These are phyloP conservation scores for Salix exigua DNA, from an alignment of 345 rosid species.

Conservation along the genomic window DNA sequence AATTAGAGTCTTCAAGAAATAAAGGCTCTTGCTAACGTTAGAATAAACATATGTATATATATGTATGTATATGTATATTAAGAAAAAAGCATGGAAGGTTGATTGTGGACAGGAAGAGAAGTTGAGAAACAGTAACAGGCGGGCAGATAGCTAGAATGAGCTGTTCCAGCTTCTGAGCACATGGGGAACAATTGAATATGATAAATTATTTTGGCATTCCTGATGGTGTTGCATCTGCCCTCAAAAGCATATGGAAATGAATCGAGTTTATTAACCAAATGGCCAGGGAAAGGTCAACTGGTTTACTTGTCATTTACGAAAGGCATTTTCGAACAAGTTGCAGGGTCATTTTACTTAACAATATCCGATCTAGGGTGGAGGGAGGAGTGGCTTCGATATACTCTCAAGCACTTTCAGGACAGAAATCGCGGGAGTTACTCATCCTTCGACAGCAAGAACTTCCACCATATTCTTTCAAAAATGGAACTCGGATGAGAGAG, in stretches of 20 bases:
- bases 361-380: not conserved
- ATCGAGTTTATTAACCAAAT: no score
- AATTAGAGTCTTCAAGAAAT: no score
- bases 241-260: not conserved
- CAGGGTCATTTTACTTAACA: not conserved
- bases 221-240: not conserved
- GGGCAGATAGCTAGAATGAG: conserved; percentile 9
- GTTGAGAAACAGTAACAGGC: not conserved
- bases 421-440: not conserved
- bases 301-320: not conserved
- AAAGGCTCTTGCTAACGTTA: no score
- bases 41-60: no score
- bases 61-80: no score
- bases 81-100: not conserved
- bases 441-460: not conserved
- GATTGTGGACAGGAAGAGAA: not conserved
- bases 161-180: conserved; percentile 24
- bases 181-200: conserved; percentile 13
- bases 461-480: not conserved
- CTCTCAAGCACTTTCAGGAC: not conserved
- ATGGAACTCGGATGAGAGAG: not conserved
- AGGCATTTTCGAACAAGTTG: not conserved
- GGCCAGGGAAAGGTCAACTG: not conserved
- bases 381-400: not conserved
- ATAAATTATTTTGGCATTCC: not conserved